Evolutionary conservation across 2,329 filamentous ascomycete genomes (phyloP).

Genomic region (Fusarium domesticum): DNA sequence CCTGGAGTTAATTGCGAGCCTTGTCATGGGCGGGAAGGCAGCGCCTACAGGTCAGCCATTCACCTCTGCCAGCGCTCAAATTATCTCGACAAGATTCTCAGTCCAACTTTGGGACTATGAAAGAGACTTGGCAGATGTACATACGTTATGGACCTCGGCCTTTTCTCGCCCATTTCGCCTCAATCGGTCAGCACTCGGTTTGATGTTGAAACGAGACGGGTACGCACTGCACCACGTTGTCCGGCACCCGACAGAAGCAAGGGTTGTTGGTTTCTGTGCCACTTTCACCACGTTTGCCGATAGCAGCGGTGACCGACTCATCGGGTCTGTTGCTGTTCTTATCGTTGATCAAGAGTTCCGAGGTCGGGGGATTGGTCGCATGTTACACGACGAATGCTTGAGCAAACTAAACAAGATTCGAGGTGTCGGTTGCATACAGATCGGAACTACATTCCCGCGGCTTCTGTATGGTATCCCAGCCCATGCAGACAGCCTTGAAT

Average conservation of each 20-base stretch:
- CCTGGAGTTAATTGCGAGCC: conserved; percentile 48
- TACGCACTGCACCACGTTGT: conserved; percentile 58
- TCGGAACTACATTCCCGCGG: conserved; percentile 58
- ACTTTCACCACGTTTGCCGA: conserved; percentile 58
- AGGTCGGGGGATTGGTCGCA: conserved; percentile 50
- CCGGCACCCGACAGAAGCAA: conserved; percentile 40
- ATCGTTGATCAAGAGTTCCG: conserved; percentile 50
- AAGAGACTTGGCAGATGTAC: conserved; percentile 40
- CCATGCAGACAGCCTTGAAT: conserved; percentile 42
- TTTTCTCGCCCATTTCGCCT: conserved; percentile 44
- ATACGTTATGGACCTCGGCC: conserved; percentile 49
- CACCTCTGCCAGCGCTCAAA: conserved; percentile 7
- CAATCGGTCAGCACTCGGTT: conserved; percentile 39
- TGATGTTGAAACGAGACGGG: conserved; percentile 51
- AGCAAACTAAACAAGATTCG: conserved; percentile 47
- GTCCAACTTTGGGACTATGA: conserved; percentile 40
- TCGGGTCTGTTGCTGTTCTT: conserved; percentile 55
- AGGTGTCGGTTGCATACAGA: conserved; percentile 52
- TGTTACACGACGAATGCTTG: conserved; percentile 52
- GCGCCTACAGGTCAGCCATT: conserved; percentile 3
- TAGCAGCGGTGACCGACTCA: conserved; percentile 48
- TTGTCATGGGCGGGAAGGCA: conserved; percentile 47
- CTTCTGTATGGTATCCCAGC: conserved; percentile 53
- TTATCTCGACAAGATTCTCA: conserved; percentile 39
- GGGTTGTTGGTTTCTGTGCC: conserved; percentile 56